A percentile compares a stretch with the other conserved stretches of the same genome.
Conservation (phyloP, 169 alveolate species). For the Ichthyophthirius multifiliis region DNA sequence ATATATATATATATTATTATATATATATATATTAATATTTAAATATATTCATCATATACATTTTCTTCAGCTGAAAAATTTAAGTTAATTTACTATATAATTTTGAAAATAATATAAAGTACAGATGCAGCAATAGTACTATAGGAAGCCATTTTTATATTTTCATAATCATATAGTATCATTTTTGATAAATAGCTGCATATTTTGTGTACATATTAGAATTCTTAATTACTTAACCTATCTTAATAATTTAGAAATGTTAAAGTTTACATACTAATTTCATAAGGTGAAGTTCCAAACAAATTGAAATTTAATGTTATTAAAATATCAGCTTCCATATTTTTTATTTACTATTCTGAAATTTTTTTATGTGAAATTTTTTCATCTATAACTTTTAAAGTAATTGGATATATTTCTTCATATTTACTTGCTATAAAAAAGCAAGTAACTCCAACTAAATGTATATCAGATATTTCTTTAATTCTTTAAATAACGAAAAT, state of each 20-base stretch:
- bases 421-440: slow-evolving; percentile 78
- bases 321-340: slow-evolving; percentile 64
- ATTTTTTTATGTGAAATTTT: slow-evolving; percentile 80
- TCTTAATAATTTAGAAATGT: neutral
- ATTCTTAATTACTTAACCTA: neutral
- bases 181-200: slow-evolving; percentile 60
- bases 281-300: slow-evolving; percentile 51
- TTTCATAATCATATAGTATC: slow-evolving; percentile 60
- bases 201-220: slow-evolving; percentile 22
- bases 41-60: neutral
- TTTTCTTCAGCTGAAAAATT: slow-evolving; percentile 42
- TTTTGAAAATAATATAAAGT: slow-evolving; percentile 52
- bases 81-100: slow-evolving; percentile 38
- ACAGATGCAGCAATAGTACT: slow-evolving; percentile 51
- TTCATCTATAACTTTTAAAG: slow-evolving; percentile 56
- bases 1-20: slow-evolving; percentile 7
- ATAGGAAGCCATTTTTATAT: slow-evolving; percentile 39
- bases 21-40: neutral
- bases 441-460: slow-evolving; percentile 1
- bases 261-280: slow-evolving; percentile 22
- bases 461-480: neutral
- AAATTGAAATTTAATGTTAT: slow-evolving; percentile 49
- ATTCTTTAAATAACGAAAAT: neutral
- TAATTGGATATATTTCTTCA: slow-evolving; percentile 80
- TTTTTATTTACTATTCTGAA: slow-evolving; percentile 48